Conservation (phyloP, 192 early-diverging fungal genomes). For the Coemansia sp. region DNA sequence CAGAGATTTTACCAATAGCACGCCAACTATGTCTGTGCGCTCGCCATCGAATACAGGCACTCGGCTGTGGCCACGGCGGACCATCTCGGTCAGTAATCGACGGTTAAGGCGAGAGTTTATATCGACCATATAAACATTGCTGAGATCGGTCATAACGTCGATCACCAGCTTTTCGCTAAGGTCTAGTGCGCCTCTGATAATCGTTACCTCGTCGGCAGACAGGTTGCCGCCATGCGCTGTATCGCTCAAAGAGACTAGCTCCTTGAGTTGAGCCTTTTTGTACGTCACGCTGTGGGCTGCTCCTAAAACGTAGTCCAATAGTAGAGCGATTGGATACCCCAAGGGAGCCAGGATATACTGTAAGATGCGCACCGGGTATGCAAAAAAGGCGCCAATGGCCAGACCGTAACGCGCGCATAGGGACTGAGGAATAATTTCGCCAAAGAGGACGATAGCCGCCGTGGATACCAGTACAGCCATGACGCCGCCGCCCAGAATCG, state of each 20-base stretch:
- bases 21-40: conserved; percentile 70
- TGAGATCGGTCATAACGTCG: conserved; percentile 72
- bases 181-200: conserved; percentile 78
- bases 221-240: conserved; percentile 68
- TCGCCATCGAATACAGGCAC: conserved; percentile 73
- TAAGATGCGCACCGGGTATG: conserved; percentile 67
- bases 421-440: conserved; percentile 96
- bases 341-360: conserved; percentile 70
- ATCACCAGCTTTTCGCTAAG: conserved; percentile 71
- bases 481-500: conserved; percentile 72
- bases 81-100: conserved; percentile 61
- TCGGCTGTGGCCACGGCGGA: conserved; percentile 71
- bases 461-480: conserved; percentile 89
- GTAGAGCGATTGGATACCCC: conserved; percentile 83
- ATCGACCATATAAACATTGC: conserved; percentile 70
- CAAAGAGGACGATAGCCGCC: conserved; percentile 88
- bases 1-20: conserved; percentile 75
- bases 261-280: conserved; percentile 75
- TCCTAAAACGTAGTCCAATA: conserved; percentile 84
- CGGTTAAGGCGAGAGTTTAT: conserved; percentile 64
- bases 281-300: conserved; percentile 90
- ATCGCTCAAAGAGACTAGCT: conserved; percentile 77
- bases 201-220: conserved; percentile 77
- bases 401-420: conserved; percentile 88
- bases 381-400: conserved; percentile 87